Evolutionary conservation across 495 filamentous ascomycete species (phyloP).

Genomic region (Alectoria sarmentosa): DNA sequence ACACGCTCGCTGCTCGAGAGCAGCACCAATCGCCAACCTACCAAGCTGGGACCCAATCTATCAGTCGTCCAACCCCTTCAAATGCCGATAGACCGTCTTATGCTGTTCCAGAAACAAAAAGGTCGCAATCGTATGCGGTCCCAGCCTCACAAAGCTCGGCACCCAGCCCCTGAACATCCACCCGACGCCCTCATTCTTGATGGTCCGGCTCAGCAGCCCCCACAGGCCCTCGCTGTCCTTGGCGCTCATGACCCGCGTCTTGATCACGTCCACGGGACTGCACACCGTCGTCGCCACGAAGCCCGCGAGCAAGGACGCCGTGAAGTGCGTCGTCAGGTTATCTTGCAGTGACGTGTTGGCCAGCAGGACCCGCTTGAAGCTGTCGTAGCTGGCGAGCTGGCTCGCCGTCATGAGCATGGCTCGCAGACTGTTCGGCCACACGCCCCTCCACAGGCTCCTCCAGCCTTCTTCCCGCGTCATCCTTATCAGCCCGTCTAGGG

Average conservation of each 20-base stretch:
- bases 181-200: constrained; percentile 64
- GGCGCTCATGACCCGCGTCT: constrained; percentile 89
- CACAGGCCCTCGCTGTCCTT: constrained; percentile 51
- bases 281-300: constrained; percentile 94
- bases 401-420: constrained; percentile 91
- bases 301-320: constrained; percentile 76
- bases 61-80: constrained; percentile 35
- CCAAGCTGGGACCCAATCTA: background rate
- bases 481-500: constrained; percentile 74
- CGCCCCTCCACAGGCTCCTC: constrained; percentile 70
- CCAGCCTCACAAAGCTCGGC: constrained; percentile 88
- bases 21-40: background rate
- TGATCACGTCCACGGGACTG: constrained; percentile 94
- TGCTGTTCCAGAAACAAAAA: constrained; percentile 90
- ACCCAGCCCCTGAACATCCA: constrained; percentile 99
- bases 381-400: constrained; percentile 87
- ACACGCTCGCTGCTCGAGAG: background rate
- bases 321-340: constrained; percentile 76
- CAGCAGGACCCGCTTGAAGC: constrained; percentile 76
- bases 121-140: constrained; percentile 87
- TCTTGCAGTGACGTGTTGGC: constrained; percentile 60
- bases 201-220: constrained; percentile 58
- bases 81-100: constrained; percentile 45
- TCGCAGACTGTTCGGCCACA: constrained; percentile 83
- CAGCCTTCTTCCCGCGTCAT: constrained; percentile 78